phyloP scores from a whole-genome alignment of 2,329 filamentous ascomycete genomes.

The Teratosphaeria gauchensis region DNA sequence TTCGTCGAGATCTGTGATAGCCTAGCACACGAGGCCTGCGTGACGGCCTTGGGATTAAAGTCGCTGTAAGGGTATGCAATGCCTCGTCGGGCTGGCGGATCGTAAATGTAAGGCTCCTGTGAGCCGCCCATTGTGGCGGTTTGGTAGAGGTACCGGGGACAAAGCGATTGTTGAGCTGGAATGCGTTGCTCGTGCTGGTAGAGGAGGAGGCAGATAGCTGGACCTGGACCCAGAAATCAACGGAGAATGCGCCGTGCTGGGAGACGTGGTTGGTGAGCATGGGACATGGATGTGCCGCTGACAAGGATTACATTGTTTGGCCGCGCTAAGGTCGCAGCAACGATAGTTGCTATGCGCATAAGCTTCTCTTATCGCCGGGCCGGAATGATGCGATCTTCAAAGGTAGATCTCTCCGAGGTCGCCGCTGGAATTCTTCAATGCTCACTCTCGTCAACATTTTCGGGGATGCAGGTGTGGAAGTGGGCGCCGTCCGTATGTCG shows the following conservation, averaged over 20 bases:
- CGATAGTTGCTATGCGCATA: neutral
- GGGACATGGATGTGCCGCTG: neutral
- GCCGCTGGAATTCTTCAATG: neutral
- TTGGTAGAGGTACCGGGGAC: neutral
- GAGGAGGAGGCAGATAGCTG: neutral
- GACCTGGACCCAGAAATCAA: too few species aligned
- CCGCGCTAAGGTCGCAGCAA: neutral
- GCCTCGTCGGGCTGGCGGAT: slow-evolving; percentile 36
- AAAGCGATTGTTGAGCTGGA: neutral
- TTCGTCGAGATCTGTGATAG: slow-evolving; percentile 41
- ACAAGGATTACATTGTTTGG: neutral
- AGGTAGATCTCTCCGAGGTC: neutral
- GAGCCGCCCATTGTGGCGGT: neutral
- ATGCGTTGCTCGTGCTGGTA: slow-evolving; percentile 3
- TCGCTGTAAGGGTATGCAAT: slow-evolving; percentile 43
- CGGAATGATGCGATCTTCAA: too few species aligned
- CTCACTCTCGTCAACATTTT: neutral
- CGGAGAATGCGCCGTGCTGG: neutral
- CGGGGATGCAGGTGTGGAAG: neutral
- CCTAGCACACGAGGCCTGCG: slow-evolving; percentile 60
- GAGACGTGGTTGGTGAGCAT: neutral
- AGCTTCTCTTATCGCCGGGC: neutral
- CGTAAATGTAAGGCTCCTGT: slow-evolving; percentile 27
- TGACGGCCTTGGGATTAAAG: slow-evolving; percentile 85
- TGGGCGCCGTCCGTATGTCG: slow-evolving; percentile 10